Evolutionary conservation across 768 basidiomycete genomes (phyloP).

Genomic region (Daedalea quercina): DNA sequence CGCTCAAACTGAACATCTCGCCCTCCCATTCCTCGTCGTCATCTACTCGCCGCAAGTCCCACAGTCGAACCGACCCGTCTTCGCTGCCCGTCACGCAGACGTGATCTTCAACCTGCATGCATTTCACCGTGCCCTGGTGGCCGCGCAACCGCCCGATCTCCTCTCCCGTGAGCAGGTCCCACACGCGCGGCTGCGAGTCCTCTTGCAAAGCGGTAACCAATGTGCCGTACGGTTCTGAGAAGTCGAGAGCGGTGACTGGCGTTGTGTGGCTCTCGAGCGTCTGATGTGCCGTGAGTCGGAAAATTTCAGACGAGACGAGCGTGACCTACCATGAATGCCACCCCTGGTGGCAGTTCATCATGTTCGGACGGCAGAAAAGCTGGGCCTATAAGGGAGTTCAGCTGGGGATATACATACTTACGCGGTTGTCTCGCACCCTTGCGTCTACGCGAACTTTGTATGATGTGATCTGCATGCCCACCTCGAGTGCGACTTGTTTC

Average conservation of each 20-base stretch:
- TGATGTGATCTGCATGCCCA: slow-evolving; percentile 33
- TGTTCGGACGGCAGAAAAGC: slow-evolving; percentile 97
- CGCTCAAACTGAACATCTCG: slow-evolving; percentile 51
- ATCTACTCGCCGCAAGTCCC: slow-evolving; percentile 86
- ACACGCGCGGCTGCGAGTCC: slow-evolving; percentile 83
- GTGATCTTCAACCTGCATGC: slow-evolving; percentile 87
- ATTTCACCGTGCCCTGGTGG: slow-evolving; percentile 77
- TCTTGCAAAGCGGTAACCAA: slow-evolving; percentile 85
- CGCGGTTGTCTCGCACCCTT: slow-evolving; percentile 40
- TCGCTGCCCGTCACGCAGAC: slow-evolving; percentile 87
- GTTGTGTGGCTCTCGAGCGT: slow-evolving; percentile 76
- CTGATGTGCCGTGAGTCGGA: slow-evolving; percentile 32
- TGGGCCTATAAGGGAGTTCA: slow-evolving; percentile 50
- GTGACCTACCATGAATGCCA: slow-evolving; percentile 87
- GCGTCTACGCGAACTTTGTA: slow-evolving; percentile 59
- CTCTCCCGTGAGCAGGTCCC: slow-evolving; percentile 89
- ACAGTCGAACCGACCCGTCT: slow-evolving; percentile 79
- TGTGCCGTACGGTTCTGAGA: slow-evolving; percentile 94
- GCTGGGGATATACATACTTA: background rate
- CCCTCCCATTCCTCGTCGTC: slow-evolving; percentile 59
- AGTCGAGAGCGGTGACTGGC: slow-evolving; percentile 85
- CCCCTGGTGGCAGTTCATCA: slow-evolving; percentile 86
- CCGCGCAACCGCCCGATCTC: slow-evolving; percentile 83
- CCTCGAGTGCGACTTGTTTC: slow-evolving; percentile 36
- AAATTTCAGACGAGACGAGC: slow-evolving; percentile 1